Evolutionary conservation across 805 yeast genomes (phyloP).

Genomic region (Pichia ethanolica): DNA sequence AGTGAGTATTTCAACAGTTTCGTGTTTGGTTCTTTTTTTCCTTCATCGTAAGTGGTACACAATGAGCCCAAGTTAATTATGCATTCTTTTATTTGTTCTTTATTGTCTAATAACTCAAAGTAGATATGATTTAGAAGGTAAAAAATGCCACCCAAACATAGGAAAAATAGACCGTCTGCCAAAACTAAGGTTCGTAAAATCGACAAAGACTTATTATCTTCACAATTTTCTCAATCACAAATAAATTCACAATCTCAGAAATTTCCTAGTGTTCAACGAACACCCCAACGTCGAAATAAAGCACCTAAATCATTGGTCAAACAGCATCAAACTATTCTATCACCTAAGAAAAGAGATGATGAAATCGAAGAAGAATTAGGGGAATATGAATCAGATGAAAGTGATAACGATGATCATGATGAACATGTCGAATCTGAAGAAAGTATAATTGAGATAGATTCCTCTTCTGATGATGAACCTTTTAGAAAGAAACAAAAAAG

Average conservation of each 20-base stretch:
- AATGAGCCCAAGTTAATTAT: no score
- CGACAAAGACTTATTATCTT: conserved; percentile 3
- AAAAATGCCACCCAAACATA: not conserved
- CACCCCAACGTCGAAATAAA: conserved; percentile 2
- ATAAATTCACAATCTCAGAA: not conserved
- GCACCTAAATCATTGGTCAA: conserved; percentile 8
- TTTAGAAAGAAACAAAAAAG: not conserved
- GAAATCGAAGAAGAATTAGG: not conserved
- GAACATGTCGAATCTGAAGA: not conserved
- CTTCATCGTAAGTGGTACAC: no score
- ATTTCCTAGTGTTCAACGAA: not conserved
- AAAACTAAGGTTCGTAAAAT: conserved; percentile 7
- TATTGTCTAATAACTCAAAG: no score
- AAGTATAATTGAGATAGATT: not conserved
- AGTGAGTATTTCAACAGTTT: no score
- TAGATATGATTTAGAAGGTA: no score
- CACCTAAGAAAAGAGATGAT: conserved; percentile 5
- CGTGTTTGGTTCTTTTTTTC: no score
- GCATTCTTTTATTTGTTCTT: no score
- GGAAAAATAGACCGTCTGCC: conserved; percentile 12
- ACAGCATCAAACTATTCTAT: conserved; percentile 10
- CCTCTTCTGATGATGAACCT: not conserved
- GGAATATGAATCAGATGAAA: not conserved
- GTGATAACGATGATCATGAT: not conserved
- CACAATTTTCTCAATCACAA: conserved; percentile 8